Evolutionary conservation across 306 rosid species (phyloP).

Genomic region (Macrotyloma uniflorum): DNA sequence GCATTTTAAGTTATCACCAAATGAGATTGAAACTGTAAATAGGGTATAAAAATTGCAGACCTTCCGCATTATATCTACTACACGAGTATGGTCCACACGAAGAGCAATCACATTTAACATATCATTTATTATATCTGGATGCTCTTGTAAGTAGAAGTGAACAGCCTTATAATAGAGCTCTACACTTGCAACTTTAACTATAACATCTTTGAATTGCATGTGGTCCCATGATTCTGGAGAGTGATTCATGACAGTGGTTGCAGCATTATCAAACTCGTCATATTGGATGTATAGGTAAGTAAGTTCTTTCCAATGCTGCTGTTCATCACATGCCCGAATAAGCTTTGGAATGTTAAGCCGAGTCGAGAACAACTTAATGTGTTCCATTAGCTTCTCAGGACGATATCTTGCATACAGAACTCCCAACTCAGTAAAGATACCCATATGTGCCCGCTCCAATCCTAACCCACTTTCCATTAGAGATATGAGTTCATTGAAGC

Average conservation of each 20-base stretch:
- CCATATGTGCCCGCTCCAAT: slow-evolving; percentile 96
- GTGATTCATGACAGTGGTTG: slow-evolving; percentile 92
- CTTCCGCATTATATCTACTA: slow-evolving; percentile 94
- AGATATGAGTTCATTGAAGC: slow-evolving; percentile 93
- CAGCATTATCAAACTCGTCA: slow-evolving; percentile 97
- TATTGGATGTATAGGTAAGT: slow-evolving; percentile 88
- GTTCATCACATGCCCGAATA: slow-evolving; percentile 97
- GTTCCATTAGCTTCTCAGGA: slow-evolving; percentile 93
- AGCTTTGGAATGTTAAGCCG: slow-evolving; percentile 95
- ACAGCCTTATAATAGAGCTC: slow-evolving; percentile 96
- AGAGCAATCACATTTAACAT: slow-evolving; percentile 90
- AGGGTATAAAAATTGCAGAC: slow-evolving; percentile 43
- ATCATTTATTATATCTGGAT: slow-evolving; percentile 91
- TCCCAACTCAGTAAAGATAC: slow-evolving; percentile 95
- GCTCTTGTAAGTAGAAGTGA: slow-evolving; percentile 95
- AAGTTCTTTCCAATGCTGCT: slow-evolving; percentile 96
- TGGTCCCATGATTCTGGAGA: slow-evolving; percentile 99
- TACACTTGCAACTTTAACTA: slow-evolving; percentile 95
- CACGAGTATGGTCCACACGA: slow-evolving; percentile 96
- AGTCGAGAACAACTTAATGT: slow-evolving; percentile 86
- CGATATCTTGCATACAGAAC: slow-evolving; percentile 97
- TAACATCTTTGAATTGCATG: slow-evolving; percentile 95
- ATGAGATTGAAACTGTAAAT: background rate
- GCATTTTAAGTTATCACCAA: slow-evolving; percentile 18
- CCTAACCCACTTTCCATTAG: slow-evolving; percentile 97